Conservation (phyloP, 352 stramenopile species). For the Globisporangium mamillatum region DNA sequence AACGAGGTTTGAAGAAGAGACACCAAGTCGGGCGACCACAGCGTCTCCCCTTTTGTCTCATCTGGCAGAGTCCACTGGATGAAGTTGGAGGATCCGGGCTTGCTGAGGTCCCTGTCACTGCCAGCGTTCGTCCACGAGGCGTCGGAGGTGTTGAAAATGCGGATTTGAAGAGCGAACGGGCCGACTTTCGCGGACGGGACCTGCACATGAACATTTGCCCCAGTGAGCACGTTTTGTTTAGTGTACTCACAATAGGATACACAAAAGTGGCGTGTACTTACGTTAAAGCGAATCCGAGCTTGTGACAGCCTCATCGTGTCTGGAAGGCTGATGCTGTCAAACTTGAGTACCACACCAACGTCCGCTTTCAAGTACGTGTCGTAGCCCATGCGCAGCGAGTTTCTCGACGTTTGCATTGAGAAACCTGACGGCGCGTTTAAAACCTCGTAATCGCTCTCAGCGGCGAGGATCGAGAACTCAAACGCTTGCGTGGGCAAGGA, state of each 20-base stretch:
- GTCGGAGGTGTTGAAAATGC: conserved; percentile 19
- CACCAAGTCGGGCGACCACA: conserved; percentile 35
- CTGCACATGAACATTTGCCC: background rate
- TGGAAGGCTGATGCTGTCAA: conserved; percentile 22
- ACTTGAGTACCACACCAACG: conserved; percentile 20
- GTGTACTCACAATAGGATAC: background rate
- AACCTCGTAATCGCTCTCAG: conserved; percentile 7
- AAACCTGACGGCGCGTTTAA: background rate
- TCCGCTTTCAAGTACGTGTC: conserved; percentile 26
- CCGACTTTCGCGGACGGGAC: conserved; percentile 37
- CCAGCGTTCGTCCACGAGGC: conserved; percentile 6
- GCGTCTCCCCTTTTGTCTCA: conserved; percentile 18
- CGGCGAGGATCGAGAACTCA: conserved; percentile 1
- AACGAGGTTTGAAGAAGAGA: conserved; percentile 19
- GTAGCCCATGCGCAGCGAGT: conserved; percentile 29
- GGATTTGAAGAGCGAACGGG: conserved; percentile 40
- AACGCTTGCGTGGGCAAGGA: background rate
- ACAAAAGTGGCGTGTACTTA: conserved; percentile 11
- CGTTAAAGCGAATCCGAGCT: conserved; percentile 31
- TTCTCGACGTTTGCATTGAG: conserved; percentile 14
- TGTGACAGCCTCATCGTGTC: conserved; percentile 26
- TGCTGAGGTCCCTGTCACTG: background rate
- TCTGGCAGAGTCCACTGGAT: conserved; percentile 29
- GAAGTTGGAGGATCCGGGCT: conserved; percentile 25
- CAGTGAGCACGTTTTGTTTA: background rate